A percentile compares a stretch with the other conserved stretches of the same genome.
phyloP scores from a whole-genome alignment of 139 green algal species.

The Zygnema cylindricum region DNA sequence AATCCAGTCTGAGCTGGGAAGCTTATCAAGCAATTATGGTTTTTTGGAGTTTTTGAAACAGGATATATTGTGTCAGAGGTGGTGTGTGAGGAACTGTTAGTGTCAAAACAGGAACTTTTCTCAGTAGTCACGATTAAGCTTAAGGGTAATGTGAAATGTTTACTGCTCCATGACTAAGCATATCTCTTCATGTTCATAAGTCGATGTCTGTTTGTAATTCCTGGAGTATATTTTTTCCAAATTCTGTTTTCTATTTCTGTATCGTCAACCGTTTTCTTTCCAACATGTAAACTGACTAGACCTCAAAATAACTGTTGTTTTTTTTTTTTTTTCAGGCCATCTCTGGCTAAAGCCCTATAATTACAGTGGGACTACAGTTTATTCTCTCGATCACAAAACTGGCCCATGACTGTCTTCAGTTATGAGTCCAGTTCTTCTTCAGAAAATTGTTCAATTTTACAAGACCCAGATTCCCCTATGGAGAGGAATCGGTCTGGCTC shows the following conservation, averaged over 20 bases:
- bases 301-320: not conserved
- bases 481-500: constrained; percentile 7
- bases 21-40: no score
- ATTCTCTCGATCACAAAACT: no score
- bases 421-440: constrained; percentile 53
- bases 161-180: not conserved
- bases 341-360: not conserved
- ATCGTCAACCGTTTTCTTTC: not conserved
- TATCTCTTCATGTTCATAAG: not conserved
- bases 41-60: no score
- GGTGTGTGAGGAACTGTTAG: no score
- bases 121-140: no score
- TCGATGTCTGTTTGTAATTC: not conserved
- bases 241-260: no score
- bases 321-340: constrained; percentile 9
- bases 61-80: no score
- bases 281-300: not conserved
- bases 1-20: no score
- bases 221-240: not conserved
- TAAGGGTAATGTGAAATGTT: not conserved
- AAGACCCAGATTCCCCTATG: constrained; percentile 29
- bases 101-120: no score
- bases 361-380: no score
- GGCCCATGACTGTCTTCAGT: constrained; percentile 54
- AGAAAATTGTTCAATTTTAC: constrained; percentile 37